These are phyloP conservation scores for Incumbomyces delicatus DNA, from an alignment of 2,329 filamentous ascomycete species.

Conservation along the genomic window DNA sequence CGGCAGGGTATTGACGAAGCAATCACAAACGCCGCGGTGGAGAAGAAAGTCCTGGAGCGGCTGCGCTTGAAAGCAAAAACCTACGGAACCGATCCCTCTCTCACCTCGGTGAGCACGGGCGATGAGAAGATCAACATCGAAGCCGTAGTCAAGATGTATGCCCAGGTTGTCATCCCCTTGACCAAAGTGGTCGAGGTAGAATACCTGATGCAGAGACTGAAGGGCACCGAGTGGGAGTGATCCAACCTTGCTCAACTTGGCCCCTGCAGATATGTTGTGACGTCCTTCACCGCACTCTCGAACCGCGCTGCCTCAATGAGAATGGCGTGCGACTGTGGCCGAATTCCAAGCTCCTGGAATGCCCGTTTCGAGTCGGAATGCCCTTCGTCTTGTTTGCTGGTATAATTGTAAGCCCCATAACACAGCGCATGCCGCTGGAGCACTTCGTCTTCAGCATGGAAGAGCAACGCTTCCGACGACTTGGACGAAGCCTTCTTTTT, in stretches of 20 bases:
- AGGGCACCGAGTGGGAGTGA: constrained; percentile 41
- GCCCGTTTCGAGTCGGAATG: constrained; percentile 84
- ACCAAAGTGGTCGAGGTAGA: constrained; percentile 99
- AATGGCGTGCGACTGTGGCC: constrained; percentile 73
- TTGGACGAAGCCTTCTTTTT: constrained; percentile 51
- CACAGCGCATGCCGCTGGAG: constrained; percentile 66
- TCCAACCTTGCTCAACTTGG: constrained; percentile 19
- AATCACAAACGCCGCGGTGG: constrained; percentile 82
- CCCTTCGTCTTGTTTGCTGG: constrained; percentile 65
- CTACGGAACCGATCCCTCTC: constrained; percentile 80
- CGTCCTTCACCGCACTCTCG: constrained; percentile 61
- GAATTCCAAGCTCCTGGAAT: constrained; percentile 87
- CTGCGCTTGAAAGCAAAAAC: constrained; percentile 81
- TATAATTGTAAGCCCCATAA: constrained; percentile 64
- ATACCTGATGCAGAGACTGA: constrained; percentile 88
- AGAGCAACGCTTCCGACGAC: constrained; percentile 64
- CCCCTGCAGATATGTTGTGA: constrained; percentile 62
- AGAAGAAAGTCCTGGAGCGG: constrained; percentile 82
- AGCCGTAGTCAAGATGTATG: constrained; percentile 80
- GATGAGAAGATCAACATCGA: constrained; percentile 76
- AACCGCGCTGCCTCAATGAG: constrained; percentile 75
- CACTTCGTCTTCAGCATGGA: constrained; percentile 92
- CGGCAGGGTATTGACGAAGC: constrained; percentile 72
- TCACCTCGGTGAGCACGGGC: constrained; percentile 32
- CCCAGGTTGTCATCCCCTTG: constrained; percentile 85